Conservation (phyloP, 2,329 filamentous ascomycete species). For the Neurospora sp. region DNA sequence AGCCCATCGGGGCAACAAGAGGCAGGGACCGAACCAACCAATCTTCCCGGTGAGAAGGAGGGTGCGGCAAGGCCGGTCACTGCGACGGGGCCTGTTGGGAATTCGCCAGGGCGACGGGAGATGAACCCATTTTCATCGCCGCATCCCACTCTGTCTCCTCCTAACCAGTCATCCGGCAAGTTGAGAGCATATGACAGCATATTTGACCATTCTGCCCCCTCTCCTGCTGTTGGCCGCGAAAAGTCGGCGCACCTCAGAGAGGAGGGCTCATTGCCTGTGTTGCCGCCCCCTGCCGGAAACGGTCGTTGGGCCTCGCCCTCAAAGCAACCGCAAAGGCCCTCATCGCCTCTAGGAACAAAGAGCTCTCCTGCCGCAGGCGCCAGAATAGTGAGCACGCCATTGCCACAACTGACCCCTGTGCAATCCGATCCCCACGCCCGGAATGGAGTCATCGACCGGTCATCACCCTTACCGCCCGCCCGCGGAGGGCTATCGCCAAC, state of each 20-base stretch:
- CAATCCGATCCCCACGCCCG: slow-evolving; percentile 12
- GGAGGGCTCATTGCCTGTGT: slow-evolving; percentile 5
- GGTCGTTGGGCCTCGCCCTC: slow-evolving; percentile 19
- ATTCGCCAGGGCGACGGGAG: slow-evolving; percentile 22
- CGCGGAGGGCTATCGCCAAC: slow-evolving; percentile 40
- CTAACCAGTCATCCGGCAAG: slow-evolving; percentile 30
- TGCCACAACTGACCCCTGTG: slow-evolving; percentile 25
- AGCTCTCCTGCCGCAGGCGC: slow-evolving; percentile 11
- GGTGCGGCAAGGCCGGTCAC: background rate
- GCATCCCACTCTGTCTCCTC: slow-evolving; percentile 31
- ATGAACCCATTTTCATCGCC: slow-evolving; percentile 33
- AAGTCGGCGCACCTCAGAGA: slow-evolving; percentile 13
- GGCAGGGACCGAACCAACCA: background rate
- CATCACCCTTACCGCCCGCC: slow-evolving; percentile 32
- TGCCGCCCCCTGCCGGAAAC: slow-evolving; percentile 14
- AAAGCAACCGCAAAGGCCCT: slow-evolving; percentile 15
- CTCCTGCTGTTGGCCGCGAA: slow-evolving; percentile 8
- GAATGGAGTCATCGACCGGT: slow-evolving; percentile 20
- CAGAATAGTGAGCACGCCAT: slow-evolving; percentile 14
- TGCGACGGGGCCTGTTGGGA: slow-evolving; percentile 1
- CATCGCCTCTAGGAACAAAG: slow-evolving; percentile 19
- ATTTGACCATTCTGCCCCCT: slow-evolving; percentile 24
- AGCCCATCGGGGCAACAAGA: background rate
- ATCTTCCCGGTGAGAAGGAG: background rate
- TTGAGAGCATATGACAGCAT: slow-evolving; percentile 29